A percentile compares a stretch with the other conserved stretches of the same genome.
Evolutionary conservation across 176 grass and related monocot species (phyloP).

Genomic region (Bonia amplexicaulis): DNA sequence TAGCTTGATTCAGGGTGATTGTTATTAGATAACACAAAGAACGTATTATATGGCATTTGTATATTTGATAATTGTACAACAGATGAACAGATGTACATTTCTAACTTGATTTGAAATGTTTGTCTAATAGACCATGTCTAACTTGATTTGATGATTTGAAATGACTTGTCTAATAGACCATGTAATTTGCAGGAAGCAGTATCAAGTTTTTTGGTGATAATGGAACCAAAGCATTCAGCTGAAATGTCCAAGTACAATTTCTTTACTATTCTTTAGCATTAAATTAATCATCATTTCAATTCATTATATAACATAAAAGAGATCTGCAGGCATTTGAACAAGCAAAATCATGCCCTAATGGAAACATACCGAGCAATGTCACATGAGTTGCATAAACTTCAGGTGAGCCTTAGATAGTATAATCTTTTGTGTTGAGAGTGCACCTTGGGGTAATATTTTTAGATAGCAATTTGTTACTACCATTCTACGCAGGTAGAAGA

Average conservation of each 20-base stretch:
- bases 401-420: constrained; percentile 31
- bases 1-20: not conserved
- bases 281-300: not conserved
- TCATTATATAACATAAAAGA: constrained; percentile 16
- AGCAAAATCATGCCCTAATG: constrained; percentile 68
- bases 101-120: not conserved
- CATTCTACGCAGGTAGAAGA: constrained; percentile 70
- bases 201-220: constrained; percentile 35
- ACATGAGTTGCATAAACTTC: constrained; percentile 66
- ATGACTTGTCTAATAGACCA: constrained; percentile 12
- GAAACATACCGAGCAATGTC: constrained; percentile 66
- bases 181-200: constrained; percentile 25
- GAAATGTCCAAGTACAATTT: constrained; percentile 60
- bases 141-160: constrained; percentile 4
- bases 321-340: constrained; percentile 68
- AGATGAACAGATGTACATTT: not conserved
- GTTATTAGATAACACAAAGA: not conserved
- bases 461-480: constrained; percentile 8
- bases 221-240: constrained; percentile 66
- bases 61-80: not conserved
- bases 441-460: not conserved
- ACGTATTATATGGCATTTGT: not conserved
- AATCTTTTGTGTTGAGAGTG: not conserved
- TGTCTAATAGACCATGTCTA: not conserved
- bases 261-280: not conserved